Base-by-base conservation (phyloP, 2,329 filamentous ascomycete species). In the Alternaria burnsii region DNA sequence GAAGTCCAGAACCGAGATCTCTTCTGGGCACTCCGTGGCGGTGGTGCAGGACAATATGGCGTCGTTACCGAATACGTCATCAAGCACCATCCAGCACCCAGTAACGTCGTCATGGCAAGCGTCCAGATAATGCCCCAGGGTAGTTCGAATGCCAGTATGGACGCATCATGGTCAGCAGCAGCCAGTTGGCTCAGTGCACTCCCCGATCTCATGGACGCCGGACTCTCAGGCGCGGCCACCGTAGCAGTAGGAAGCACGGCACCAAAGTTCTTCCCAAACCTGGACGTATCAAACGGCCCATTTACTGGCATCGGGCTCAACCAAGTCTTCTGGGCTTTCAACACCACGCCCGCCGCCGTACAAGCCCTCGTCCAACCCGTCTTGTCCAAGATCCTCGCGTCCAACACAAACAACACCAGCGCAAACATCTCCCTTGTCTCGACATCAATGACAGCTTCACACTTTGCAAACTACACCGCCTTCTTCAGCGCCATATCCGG, bases 291-390 rank as follows among this genome's bases (percentile, higher is more conserved):
- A 1, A 38, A 46, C 1, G 18, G 50, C 0, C 32, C 53, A 0
- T 62, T 62, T 32, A 36, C 50, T 1, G 69, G 70, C 7, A 56
- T 68, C 5, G 55, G 61, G 2, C 26, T 66, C 18, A 66, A 61
- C 0, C 68, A 70, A 18, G 20, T 66, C 8, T 62, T 76, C 11
- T 72, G 62, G 48, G 61, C 61, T 12, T 72, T 70, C 59, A 75
- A 75, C 53, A 65, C 58, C 18, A 72, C 67, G 0, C 46, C 59
- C 4, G 42, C 28, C 0, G 41, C 55, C 2, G 56, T 75, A 40
- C 56, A 69, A 34, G 50, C 50, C 11, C 61, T 71, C 1, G 30
- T 76, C 1, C 32, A 54, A 52, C 40, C 44, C 50, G 5, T 44
- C n/a, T 24, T 26, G 51, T 47, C 40, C 28, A 50, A 9, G 30